Base-by-base conservation (phyloP, 805 yeast genomes). In the Suhomyces kilbournensis region DNA sequence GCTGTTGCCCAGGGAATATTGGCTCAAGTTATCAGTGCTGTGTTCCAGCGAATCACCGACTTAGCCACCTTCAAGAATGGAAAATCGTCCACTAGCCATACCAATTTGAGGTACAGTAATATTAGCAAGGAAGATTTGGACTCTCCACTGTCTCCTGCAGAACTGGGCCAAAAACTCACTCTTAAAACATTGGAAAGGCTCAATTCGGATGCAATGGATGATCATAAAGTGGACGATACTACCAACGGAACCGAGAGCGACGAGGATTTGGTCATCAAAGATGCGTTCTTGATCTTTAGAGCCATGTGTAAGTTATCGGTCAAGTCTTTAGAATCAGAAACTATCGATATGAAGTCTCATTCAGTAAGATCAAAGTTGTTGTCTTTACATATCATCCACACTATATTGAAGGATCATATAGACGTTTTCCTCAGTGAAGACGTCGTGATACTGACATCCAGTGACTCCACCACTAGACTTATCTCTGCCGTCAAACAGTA, bases 1-100 rank as follows among this genome's bases (percentile, higher is more conserved):
- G 88, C 91, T 1, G 85, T 92, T 54, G 98, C 99, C 0, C 98
- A 96, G 73, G 98, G 97, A 1, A 87, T 94, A 7, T 77, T 94
- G 58, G 89, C 96, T 2, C 99, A 94, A 71, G 87, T 93, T 62
- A 90, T 94, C 20, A 84, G 85, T 51, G 84, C 89, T 7, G 86
- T 92, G 9, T 94, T 90, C 71, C 96, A 88, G 56, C 82, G 94
- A 56, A 75, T 75, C 23, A 56, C 65, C 40, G 77, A 73, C 44
- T 58, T 67, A n/a, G 38, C 47, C 14, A 47, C 51, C 49, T 58
- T 44, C 34, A 52, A 50, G 9, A 22, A 34, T 40, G 43, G 46
- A 3, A 57, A 52, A 8, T 54, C 60, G 28, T 53, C 62, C 10
- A 57, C 57, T 40, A 60, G 64, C 34, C 57, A 53, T 42, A 49